Percentiles rank a stretch among this genome's conserved stretches.
Evolutionary conservation across 2,329 filamentous ascomycete species (phyloP).

Genomic region (Aspergillus arachidicola): DNA sequence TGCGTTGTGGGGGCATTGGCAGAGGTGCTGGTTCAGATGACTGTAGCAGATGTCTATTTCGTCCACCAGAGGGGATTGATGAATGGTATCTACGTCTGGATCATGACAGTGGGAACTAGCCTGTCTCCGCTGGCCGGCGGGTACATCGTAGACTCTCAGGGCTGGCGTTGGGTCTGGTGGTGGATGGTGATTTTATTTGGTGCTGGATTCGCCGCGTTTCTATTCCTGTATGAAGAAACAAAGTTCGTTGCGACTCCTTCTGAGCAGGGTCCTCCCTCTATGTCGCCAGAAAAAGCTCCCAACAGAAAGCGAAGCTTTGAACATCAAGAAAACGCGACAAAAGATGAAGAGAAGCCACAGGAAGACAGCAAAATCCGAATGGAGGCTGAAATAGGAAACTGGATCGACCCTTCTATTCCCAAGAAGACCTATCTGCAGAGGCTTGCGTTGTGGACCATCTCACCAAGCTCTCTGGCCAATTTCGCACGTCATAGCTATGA

Average conservation of each 20-base stretch:
- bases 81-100: conserved; percentile 52
- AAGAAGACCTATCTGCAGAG: conserved; percentile 42
- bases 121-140: conserved; percentile 40
- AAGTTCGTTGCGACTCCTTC: conserved; percentile 19
- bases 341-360: too few relatives aligned
- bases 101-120: conserved; percentile 32
- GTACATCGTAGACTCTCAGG: conserved; percentile 41
- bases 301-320: too few relatives aligned
- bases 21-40: conserved; percentile 52
- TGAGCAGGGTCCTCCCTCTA: not conserved
- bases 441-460: conserved; percentile 37
- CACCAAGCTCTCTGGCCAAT: conserved; percentile 6
- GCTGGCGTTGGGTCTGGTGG: conserved; percentile 57
- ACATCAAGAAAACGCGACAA: too few relatives aligned
- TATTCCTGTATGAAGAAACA: conserved; percentile 51
- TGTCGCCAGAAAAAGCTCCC: not conserved
- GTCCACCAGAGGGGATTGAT: conserved; percentile 51
- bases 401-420: not conserved
- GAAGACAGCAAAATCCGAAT: too few relatives aligned
- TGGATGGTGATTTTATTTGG: conserved; percentile 48
- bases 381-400: too few relatives aligned
- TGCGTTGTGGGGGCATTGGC: conserved; percentile 48
- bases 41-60: conserved; percentile 53
- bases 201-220: conserved; percentile 40
- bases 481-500: conserved; percentile 30